These are phyloP conservation scores for Pythium sukuiense DNA, from an alignment of 352 stramenopile genomes.

Conservation along the genomic window DNA sequence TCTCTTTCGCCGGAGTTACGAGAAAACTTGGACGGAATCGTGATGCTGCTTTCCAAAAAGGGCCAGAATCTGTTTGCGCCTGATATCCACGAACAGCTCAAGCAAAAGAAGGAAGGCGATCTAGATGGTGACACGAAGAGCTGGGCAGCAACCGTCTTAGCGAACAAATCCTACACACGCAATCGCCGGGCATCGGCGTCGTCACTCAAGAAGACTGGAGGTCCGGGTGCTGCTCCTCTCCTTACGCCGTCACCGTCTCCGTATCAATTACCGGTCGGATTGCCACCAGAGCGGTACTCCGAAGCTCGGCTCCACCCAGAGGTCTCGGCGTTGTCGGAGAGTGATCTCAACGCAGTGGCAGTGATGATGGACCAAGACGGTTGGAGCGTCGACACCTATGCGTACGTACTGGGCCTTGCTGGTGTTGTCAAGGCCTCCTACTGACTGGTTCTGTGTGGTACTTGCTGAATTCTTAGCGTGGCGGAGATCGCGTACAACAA, in stretches of 20 bases:
- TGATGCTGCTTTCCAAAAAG: constrained; percentile 75
- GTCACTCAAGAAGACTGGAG: constrained; percentile 33
- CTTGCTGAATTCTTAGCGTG: constrained; percentile 33
- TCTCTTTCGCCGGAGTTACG: constrained; percentile 61
- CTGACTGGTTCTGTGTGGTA: background rate
- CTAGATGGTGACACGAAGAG: constrained; percentile 79
- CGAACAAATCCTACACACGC: constrained; percentile 78
- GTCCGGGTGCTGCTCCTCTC: background rate
- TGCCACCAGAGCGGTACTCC: constrained; percentile 29
- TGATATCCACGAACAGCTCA: constrained; percentile 81
- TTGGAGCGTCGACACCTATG: constrained; percentile 74
- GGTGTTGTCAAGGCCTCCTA: background rate
- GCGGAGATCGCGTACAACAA: constrained; percentile 62
- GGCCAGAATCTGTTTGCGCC: constrained; percentile 78
- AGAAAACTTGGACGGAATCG: constrained; percentile 75
- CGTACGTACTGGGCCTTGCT: constrained; percentile 35
- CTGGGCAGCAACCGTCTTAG: constrained; percentile 71
- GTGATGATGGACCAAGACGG: constrained; percentile 73
- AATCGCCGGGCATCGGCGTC: constrained; percentile 56
- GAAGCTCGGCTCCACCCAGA: constrained; percentile 64
- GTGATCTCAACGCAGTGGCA: constrained; percentile 63
- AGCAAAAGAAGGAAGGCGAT: constrained; percentile 66
- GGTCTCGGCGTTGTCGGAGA: constrained; percentile 51
- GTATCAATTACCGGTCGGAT: background rate
- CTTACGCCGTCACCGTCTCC: background rate